Conservation (phyloP, 192 early-diverging fungal species). For the Oehlia diaphana region DNA sequence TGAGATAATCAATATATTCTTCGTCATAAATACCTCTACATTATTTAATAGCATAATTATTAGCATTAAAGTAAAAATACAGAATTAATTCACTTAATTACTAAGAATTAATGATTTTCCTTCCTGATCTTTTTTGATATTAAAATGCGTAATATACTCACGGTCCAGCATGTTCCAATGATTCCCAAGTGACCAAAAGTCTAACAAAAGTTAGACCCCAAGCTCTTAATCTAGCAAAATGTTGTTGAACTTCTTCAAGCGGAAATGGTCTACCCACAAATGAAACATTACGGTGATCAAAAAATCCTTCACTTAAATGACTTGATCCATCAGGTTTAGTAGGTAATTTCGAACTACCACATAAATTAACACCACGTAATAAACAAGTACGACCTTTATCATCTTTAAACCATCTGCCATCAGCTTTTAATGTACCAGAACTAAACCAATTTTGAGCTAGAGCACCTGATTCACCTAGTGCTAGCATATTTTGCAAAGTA, state of each 20-base stretch:
- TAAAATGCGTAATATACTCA: slow-evolving; percentile 30
- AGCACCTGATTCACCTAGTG: slow-evolving; percentile 31
- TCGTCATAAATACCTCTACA: slow-evolving; percentile 76
- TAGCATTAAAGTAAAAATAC: background rate
- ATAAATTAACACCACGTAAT: slow-evolving; percentile 78
- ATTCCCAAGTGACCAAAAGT: slow-evolving; percentile 80
- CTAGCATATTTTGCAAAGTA: background rate
- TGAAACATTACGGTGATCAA: slow-evolving; percentile 70
- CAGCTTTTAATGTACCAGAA: slow-evolving; percentile 33
- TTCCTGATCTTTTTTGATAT: too few species aligned
- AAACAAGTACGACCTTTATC: slow-evolving; percentile 56
- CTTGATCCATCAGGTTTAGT: slow-evolving; percentile 66
- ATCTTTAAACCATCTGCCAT: slow-evolving; percentile 54
- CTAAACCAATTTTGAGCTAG: slow-evolving; percentile 45
- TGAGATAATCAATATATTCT: slow-evolving; percentile 76
- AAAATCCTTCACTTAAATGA: slow-evolving; percentile 64
- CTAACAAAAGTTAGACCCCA: slow-evolving; percentile 86
- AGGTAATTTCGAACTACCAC: slow-evolving; percentile 77
- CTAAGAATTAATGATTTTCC: too few species aligned
- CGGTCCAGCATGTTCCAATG: slow-evolving; percentile 77
- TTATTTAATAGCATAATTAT: background rate
- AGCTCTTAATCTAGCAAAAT: slow-evolving; percentile 66
- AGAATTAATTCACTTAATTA: background rate
- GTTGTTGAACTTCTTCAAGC: slow-evolving; percentile 69
- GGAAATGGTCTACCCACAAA: slow-evolving; percentile 81